Percentiles rank a stretch among this genome's conserved stretches.
Evolutionary conservation across 2,329 filamentous ascomycete species (phyloP).

Genomic region (Mycogone perniciosa): DNA sequence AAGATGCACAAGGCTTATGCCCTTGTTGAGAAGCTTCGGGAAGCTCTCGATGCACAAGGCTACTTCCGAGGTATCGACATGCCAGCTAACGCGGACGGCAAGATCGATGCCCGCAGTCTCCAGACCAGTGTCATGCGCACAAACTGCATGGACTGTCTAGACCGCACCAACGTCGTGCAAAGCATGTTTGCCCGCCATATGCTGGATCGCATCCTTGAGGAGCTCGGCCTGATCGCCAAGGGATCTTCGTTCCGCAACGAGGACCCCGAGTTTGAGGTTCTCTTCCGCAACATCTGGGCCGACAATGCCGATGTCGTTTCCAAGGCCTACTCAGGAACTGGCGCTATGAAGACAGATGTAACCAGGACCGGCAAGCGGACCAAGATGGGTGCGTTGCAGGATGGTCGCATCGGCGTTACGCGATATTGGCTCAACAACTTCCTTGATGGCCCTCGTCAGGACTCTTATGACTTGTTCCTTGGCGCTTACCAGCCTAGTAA

Average conservation of each 20-base stretch:
- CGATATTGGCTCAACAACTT: slow-evolving; percentile 95
- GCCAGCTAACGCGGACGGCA: slow-evolving; percentile 62
- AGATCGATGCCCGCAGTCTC: slow-evolving; percentile 69
- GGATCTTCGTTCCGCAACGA: slow-evolving; percentile 72
- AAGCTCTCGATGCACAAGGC: slow-evolving; percentile 69
- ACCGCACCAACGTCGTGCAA: slow-evolving; percentile 96
- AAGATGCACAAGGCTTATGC: slow-evolving; percentile 88
- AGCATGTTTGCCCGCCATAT: slow-evolving; percentile 92
- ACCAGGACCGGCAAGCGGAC: slow-evolving; percentile 90
- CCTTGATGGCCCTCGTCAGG: slow-evolving; percentile 84
- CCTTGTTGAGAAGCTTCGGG: slow-evolving; percentile 73
- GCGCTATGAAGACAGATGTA: slow-evolving; percentile 95
- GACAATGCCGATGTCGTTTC: slow-evolving; percentile 97
- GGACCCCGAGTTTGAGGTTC: slow-evolving; percentile 73
- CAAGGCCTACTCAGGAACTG: slow-evolving; percentile 87
- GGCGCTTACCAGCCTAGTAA: slow-evolving; percentile 74
- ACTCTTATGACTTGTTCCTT: slow-evolving; percentile 91
- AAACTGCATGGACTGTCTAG: slow-evolving; percentile 99
- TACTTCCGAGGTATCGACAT: slow-evolving; percentile 93
- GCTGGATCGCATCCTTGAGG: slow-evolving; percentile 80
- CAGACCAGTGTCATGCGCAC: slow-evolving; percentile 92
- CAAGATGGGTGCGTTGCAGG: slow-evolving; percentile 74
- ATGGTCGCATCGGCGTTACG: slow-evolving; percentile 80
- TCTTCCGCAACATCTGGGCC: slow-evolving; percentile 97
- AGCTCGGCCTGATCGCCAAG: slow-evolving; percentile 69